Base-by-base conservation (phyloP, 768 basidiomycete species). In the Suillus americanus region DNA sequence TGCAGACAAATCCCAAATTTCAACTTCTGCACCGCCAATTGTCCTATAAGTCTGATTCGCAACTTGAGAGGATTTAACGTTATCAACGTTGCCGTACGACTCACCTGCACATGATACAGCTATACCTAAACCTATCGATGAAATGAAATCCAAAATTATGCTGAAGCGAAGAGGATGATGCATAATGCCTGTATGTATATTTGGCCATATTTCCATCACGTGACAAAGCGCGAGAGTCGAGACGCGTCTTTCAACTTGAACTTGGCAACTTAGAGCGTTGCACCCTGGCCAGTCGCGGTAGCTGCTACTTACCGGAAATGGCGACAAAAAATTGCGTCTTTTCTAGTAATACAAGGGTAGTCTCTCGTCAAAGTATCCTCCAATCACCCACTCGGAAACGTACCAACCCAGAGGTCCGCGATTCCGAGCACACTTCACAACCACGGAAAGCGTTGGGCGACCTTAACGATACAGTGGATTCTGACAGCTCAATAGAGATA, bases 401-500 rank as follows among this genome's bases (percentile, higher is more conserved):
- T n/a, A 35, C 56, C 16, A 57, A 18, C 10, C 3, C 18, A 40
- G 56, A 23, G 23, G 23, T 25, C 18, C 25, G 5, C 16, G 2
- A 38, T 53, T 53, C 30, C 10, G 51, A 30, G 25, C 35, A 38
- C 30, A 33, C 33, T 25, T 57, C 23, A 18, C 38, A 4, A 6
- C 23, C 56, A 57, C 40, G 7, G 18, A 28, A 25, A 7, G 57
- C 25, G 6, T 13, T 41, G 12, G 12, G n/a, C 61, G 14, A 33
- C 50, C 38, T 53, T 59, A 28, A 28, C 18, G 66, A 75, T 64
- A 65, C 68, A 41, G 65, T 67, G 16, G 67, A 65, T 14, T 63
- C 73, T 28, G 75, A 77, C 46, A 75, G 70, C 68, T 76, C 75
- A 30, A 67, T 76, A 43, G 76, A 77, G 64, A 75, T 76, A 41